phyloP scores from a whole-genome alignment of 2,329 filamentous ascomycete species.

The Arthrobotrys sphaeroides region DNA sequence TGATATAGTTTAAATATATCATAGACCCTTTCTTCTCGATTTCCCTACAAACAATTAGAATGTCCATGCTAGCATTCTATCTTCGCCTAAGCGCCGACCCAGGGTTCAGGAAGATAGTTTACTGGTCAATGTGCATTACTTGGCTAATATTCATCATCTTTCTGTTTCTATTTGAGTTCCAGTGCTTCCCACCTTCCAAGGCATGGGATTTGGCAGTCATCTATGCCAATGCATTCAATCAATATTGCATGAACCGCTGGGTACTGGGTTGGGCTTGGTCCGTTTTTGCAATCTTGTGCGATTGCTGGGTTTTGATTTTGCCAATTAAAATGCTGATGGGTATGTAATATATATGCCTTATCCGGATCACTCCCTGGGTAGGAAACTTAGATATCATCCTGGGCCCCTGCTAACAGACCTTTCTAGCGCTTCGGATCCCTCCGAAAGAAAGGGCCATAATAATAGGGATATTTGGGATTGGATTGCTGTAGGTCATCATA shows the following conservation, averaged over 20 bases:
- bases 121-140: neutral
- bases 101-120: conserved; percentile 20
- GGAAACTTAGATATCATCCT: neutral
- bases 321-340: conserved; percentile 42
- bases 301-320: conserved; percentile 33
- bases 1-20: conserved; percentile 24
- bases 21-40: conserved; percentile 20
- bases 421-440: conserved; percentile 19
- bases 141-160: conserved; percentile 8
- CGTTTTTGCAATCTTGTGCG: conserved; percentile 15
- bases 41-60: conserved; percentile 15
- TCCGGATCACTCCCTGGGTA: neutral
- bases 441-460: conserved; percentile 21
- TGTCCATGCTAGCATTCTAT: conserved; percentile 40
- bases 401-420: too few relatives aligned
- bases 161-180: conserved; percentile 6
- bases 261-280: conserved; percentile 25
- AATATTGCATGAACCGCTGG: conserved; percentile 35
- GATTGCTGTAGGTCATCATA: conserved; percentile 26
- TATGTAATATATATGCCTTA: too few relatives aligned
- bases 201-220: conserved; percentile 25
- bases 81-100: conserved; percentile 28
- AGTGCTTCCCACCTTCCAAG: conserved; percentile 18
- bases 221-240: conserved; percentile 1
- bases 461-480: conserved; percentile 18